Evolutionary conservation across 306 rosid genomes (phyloP).

Genomic region (Senna tora): DNA sequence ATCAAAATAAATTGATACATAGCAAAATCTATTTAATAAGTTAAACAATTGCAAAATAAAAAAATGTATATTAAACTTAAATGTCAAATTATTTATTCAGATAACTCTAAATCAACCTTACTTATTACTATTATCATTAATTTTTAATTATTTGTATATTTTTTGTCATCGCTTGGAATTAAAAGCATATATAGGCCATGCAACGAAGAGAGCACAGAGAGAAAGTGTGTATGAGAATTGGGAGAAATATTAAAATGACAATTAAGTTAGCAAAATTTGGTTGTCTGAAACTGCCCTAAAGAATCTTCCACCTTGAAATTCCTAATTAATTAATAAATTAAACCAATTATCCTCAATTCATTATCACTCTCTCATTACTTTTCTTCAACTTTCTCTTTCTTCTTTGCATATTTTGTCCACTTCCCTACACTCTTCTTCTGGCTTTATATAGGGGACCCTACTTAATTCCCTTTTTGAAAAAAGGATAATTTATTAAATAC

Average conservation of each 20-base stretch:
- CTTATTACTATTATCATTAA: too few relatives aligned
- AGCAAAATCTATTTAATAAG: too few relatives aligned
- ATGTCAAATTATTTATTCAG: too few relatives aligned
- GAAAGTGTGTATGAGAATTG: too few relatives aligned
- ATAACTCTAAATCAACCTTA: too few relatives aligned
- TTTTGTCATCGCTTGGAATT: background rate
- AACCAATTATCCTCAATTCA: background rate
- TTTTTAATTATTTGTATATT: too few relatives aligned
- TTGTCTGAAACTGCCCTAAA: conserved; percentile 33
- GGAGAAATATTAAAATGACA: too few relatives aligned
- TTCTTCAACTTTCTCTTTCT: background rate
- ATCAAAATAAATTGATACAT: too few relatives aligned
- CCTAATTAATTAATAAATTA: conserved; percentile 26
- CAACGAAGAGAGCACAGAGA: background rate
- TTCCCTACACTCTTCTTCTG: too few relatives aligned
- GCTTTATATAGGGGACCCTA: background rate
- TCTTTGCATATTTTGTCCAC: background rate
- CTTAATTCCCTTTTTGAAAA: background rate
- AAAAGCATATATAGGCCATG: too few relatives aligned
- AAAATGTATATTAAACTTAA: too few relatives aligned
- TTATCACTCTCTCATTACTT: background rate
- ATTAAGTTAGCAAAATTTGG: conserved; percentile 24
- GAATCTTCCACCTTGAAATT: conserved; percentile 44
- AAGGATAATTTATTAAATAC: background rate
- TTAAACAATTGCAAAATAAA: too few relatives aligned